Evolutionary conservation across 495 filamentous ascomycete genomes (phyloP).

Genomic region (Physcia stellaris): DNA sequence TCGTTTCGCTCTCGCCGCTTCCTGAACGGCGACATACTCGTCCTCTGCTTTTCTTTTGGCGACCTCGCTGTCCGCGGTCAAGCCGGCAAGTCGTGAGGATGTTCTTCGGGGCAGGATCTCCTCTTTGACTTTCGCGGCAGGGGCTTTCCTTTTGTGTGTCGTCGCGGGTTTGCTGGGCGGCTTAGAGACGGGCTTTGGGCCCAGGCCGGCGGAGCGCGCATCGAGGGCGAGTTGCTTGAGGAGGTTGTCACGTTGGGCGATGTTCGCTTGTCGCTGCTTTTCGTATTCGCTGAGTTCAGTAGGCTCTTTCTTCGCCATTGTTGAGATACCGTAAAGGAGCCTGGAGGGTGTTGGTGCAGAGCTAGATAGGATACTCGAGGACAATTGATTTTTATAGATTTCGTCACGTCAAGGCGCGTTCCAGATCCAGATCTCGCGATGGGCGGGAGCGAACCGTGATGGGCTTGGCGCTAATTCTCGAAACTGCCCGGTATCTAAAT

Average conservation of each 20-base stretch:
- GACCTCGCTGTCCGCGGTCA: conserved; percentile 55
- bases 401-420: not conserved
- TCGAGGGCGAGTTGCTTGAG: conserved; percentile 43
- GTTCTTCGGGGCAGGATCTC: conserved; percentile 43
- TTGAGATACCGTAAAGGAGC: not conserved
- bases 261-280: conserved; percentile 54
- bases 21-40: conserved; percentile 44
- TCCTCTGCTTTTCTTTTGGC: conserved; percentile 73
- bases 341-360: not conserved
- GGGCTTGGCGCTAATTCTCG: too few species aligned
- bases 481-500: too few species aligned
- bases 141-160: conserved; percentile 34
- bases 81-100: conserved; percentile 51
- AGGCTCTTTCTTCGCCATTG: conserved; percentile 8
- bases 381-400: too few species aligned
- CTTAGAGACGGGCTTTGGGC: conserved; percentile 23
- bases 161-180: conserved; percentile 13
- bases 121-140: conserved; percentile 35
- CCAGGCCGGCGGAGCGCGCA: conserved; percentile 37
- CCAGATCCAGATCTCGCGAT: too few species aligned
- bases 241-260: conserved; percentile 58
- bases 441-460: too few species aligned
- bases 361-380: too few species aligned
- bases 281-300: conserved; percentile 51
- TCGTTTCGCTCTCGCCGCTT: conserved; percentile 55